Evolutionary conservation across 2,329 filamentous ascomycete species (phyloP).

Genomic region (Alternaria longipes): DNA sequence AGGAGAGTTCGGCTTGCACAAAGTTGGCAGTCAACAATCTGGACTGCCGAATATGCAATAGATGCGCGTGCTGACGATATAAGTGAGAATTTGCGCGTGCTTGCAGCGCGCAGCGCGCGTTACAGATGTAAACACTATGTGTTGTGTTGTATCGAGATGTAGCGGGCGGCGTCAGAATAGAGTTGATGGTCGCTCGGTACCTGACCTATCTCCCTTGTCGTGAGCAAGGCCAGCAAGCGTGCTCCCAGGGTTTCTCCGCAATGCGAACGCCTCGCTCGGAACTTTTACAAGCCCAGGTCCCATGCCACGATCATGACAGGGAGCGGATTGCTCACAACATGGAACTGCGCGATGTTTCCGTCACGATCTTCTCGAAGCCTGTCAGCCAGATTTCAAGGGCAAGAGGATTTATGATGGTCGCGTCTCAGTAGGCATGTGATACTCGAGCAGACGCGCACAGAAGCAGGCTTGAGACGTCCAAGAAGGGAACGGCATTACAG

Average conservation of each 20-base stretch:
- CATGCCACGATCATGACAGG: slow-evolving; percentile 49
- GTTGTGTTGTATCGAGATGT: slow-evolving; percentile 8
- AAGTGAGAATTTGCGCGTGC: neutral
- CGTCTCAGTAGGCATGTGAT: slow-evolving; percentile 31
- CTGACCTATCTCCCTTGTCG: slow-evolving; percentile 50
- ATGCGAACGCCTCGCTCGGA: slow-evolving; percentile 50
- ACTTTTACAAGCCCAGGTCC: slow-evolving; percentile 51
- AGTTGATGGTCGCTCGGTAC: slow-evolving; percentile 48
- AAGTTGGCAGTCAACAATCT: slow-evolving; percentile 20
- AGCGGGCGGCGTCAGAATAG: slow-evolving; percentile 45
- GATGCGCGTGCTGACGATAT: slow-evolving; percentile 4
- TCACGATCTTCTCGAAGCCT: slow-evolving; percentile 41
- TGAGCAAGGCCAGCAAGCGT: slow-evolving; percentile 43
- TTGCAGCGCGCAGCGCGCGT: slow-evolving; percentile 1
- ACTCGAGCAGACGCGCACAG: slow-evolving; percentile 23
- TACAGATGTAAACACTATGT: slow-evolving; percentile 1
- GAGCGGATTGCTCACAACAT: slow-evolving; percentile 33
- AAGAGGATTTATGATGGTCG: slow-evolving; percentile 21
- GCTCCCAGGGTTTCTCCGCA: slow-evolving; percentile 52
- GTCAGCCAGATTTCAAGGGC: slow-evolving; percentile 21
- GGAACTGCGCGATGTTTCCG: slow-evolving; percentile 34
- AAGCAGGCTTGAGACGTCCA: slow-evolving; percentile 32
- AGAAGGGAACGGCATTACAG: slow-evolving; percentile 27
- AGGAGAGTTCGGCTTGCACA: slow-evolving; percentile 20
- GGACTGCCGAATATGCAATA: neutral